Percentiles rank a stretch among this genome's conserved stretches.
phyloP scores from a whole-genome alignment of 805 yeast genomes.

The Teunomyces stri region DNA sequence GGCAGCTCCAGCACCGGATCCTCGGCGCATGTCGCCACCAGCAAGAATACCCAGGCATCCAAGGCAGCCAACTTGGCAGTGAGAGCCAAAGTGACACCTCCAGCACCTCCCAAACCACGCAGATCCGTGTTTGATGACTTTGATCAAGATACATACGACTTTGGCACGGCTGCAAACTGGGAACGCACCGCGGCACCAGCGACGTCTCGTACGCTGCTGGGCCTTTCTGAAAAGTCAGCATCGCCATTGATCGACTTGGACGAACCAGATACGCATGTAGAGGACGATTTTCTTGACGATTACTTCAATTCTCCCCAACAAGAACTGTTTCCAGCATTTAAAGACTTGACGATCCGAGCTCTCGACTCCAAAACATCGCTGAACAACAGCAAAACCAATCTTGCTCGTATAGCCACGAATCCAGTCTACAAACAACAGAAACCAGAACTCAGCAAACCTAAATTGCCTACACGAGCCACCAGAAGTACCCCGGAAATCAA shows the following conservation, averaged over 20 bases:
- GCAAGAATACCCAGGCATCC: slow-evolving; percentile 19
- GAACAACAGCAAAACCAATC: not conserved
- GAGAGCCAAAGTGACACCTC: slow-evolving; percentile 12
- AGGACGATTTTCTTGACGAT: slow-evolving; percentile 7
- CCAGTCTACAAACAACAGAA: not conserved
- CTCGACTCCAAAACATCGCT: slow-evolving; percentile 4
- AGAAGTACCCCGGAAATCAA: slow-evolving; percentile 24
- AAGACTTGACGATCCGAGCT: slow-evolving; percentile 20
- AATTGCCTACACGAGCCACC: not conserved
- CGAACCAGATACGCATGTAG: slow-evolving; percentile 6
- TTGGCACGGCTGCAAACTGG: slow-evolving; percentile 6
- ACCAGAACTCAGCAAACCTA: not conserved
- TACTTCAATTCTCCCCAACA: slow-evolving; percentile 5
- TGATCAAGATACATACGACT: slow-evolving; percentile 30
- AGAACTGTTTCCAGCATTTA: slow-evolving; percentile 15
- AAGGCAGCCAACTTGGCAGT: slow-evolving; percentile 33
- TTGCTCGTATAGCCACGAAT: slow-evolving; percentile 7
- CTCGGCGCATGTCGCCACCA: not conserved
- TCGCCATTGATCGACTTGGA: slow-evolving; percentile 72
- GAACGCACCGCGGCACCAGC: not conserved
- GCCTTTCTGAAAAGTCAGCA: slow-evolving; percentile 4
- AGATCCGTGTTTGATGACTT: slow-evolving; percentile 31
- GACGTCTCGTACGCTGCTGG: slow-evolving; percentile 7
- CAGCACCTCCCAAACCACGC: slow-evolving; percentile 1
- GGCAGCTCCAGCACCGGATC: slow-evolving; percentile 4